Conservation (phyloP, 1,284 basidiomycete genomes). For the Ustilago hordei region DNA sequence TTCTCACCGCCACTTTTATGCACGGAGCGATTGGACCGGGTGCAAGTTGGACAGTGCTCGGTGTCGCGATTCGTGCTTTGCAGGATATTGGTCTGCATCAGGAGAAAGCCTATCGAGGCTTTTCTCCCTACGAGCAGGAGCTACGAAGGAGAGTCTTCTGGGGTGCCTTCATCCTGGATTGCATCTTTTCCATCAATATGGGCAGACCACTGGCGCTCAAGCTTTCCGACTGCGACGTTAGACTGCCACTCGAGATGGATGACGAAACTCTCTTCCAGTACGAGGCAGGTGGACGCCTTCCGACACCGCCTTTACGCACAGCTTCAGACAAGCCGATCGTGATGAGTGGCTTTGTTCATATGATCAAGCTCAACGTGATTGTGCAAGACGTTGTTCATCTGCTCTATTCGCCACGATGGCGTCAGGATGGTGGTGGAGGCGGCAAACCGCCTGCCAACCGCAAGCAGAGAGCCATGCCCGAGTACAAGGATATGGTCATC, state of each 20-base stretch:
- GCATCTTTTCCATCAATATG: slow-evolving; percentile 64
- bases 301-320: slow-evolving; percentile 11
- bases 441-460: slow-evolving; percentile 20
- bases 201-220: slow-evolving; percentile 58
- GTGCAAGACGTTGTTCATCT: slow-evolving; percentile 57
- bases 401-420: slow-evolving; percentile 52
- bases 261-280: slow-evolving; percentile 43
- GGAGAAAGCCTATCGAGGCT: slow-evolving; percentile 57
- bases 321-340: slow-evolving; percentile 40
- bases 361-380: slow-evolving; percentile 60
- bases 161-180: slow-evolving; percentile 60
- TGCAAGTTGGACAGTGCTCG: slow-evolving; percentile 60
- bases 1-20: slow-evolving; percentile 60
- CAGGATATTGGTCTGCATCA: slow-evolving; percentile 63
- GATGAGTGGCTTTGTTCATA: slow-evolving; percentile 57
- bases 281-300: slow-evolving; percentile 39
- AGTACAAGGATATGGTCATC: slow-evolving; percentile 60
- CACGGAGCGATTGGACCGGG: slow-evolving; percentile 59
- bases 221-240: slow-evolving; percentile 56
- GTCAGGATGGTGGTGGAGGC: slow-evolving; percentile 26
- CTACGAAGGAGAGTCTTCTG: slow-evolving; percentile 58
- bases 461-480: slow-evolving; percentile 35
- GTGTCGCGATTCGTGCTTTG: slow-evolving; percentile 59
- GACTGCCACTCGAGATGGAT: slow-evolving; percentile 52
- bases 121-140: slow-evolving; percentile 60